phyloP scores from a whole-genome alignment of 2,329 filamentous ascomycete species.

The Alternaria sp. region DNA sequence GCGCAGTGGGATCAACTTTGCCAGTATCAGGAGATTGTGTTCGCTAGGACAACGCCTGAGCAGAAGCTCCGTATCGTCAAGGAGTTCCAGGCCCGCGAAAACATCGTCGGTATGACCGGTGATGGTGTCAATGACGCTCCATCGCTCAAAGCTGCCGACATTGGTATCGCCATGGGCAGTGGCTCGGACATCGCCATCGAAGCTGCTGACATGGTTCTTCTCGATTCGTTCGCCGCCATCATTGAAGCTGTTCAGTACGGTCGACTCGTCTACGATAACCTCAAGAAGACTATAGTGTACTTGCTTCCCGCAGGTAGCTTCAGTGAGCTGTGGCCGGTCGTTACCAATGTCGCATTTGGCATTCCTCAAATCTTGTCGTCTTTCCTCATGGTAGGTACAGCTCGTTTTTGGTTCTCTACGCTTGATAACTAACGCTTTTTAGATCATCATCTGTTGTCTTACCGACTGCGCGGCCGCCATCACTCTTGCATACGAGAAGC shows the following conservation, averaged over 20 bases:
- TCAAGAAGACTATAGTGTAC: slow-evolving; percentile 80
- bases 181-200: slow-evolving; percentile 70
- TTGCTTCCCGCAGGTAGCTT: slow-evolving; percentile 77
- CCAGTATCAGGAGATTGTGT: slow-evolving; percentile 75
- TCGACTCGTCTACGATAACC: slow-evolving; percentile 79
- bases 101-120: slow-evolving; percentile 64
- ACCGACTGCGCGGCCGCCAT: slow-evolving; percentile 73
- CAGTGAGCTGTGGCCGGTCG: slow-evolving; percentile 76
- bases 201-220: slow-evolving; percentile 68
- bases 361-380: slow-evolving; percentile 76
- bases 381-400: slow-evolving; percentile 67
- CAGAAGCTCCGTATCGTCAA: slow-evolving; percentile 83
- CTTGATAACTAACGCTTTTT: background rate
- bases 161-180: slow-evolving; percentile 66
- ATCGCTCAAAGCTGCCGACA: slow-evolving; percentile 65
- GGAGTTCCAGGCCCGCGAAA: slow-evolving; percentile 70
- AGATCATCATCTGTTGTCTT: slow-evolving; percentile 66
- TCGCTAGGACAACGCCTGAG: slow-evolving; percentile 75
- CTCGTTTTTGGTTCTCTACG: background rate
- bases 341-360: slow-evolving; percentile 76
- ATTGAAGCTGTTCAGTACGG: slow-evolving; percentile 77
- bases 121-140: slow-evolving; percentile 62
- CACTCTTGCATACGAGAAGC: slow-evolving; percentile 76
- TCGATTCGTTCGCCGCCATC: slow-evolving; percentile 75
- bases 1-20: slow-evolving; percentile 73